phyloP scores from a whole-genome alignment of 257 asterid genomes.

The Pogostemon cablin region DNA sequence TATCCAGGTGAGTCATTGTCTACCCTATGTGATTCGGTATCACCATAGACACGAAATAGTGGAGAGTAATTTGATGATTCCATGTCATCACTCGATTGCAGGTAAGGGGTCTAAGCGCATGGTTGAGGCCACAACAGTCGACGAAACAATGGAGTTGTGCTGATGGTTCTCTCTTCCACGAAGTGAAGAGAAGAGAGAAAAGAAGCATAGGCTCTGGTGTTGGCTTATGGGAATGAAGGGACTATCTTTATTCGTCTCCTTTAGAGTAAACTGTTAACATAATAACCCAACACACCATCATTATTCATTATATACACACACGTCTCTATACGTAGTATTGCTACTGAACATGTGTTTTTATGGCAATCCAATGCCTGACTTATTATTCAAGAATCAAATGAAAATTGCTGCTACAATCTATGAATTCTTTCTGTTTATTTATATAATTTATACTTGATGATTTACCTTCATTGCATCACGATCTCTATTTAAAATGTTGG shows the following conservation, averaged over 20 bases:
- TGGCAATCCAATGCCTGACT: too few relatives aligned
- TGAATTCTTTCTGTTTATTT: too few relatives aligned
- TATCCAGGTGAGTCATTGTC: conserved; percentile 42
- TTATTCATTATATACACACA: background rate
- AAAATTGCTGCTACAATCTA: too few relatives aligned
- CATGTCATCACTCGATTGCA: conserved; percentile 3
- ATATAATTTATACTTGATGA: too few relatives aligned
- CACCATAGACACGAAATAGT: background rate
- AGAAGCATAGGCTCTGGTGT: conserved; percentile 5
- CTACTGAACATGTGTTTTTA: background rate
- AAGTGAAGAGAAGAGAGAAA: background rate
- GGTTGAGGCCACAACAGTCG: background rate
- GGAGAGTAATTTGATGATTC: background rate
- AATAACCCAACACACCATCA: background rate
- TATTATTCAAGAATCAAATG: too few relatives aligned
- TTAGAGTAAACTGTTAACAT: too few relatives aligned
- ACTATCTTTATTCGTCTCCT: background rate
- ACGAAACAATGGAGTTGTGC: background rate
- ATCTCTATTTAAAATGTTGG: too few relatives aligned
- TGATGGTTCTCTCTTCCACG: conserved; percentile 13
- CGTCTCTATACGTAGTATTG: background rate
- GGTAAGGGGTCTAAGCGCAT: conserved; percentile 15
- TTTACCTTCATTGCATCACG: too few relatives aligned
- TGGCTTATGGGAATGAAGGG: background rate
- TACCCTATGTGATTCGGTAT: too few relatives aligned